Conservation (phyloP, 208 protist species). For the Leishmania braziliensis region DNA sequence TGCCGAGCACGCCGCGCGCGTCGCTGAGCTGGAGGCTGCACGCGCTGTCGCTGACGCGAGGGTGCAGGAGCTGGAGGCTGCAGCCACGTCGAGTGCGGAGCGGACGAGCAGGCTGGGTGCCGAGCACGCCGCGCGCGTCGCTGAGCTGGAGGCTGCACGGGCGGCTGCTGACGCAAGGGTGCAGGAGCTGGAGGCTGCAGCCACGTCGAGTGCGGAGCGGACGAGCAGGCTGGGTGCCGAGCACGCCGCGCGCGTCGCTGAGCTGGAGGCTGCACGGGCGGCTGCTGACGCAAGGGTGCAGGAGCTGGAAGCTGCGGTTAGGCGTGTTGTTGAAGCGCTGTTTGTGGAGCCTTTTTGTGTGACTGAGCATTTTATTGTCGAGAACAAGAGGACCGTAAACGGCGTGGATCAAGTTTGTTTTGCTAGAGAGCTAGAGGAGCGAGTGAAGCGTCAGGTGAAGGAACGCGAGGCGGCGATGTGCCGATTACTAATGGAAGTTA, state of each 20-base stretch:
- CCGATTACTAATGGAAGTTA: not conserved
- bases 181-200: slow-evolving; percentile 8
- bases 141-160: slow-evolving; percentile 16
- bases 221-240: slow-evolving; percentile 3
- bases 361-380: not conserved
- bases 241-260: not conserved
- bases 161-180: not conserved
- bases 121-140: not conserved
- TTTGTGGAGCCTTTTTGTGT: not conserved
- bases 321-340: not conserved
- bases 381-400: not conserved
- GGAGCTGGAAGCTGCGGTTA: slow-evolving; percentile 1
- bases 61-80: slow-evolving; percentile 10
- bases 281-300: not conserved
- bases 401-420: not conserved
- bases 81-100: not conserved
- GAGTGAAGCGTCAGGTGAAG: not conserved
- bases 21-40: not conserved
- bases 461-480: not conserved
- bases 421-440: not conserved
- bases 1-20: not conserved
- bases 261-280: not conserved
- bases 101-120: not conserved
- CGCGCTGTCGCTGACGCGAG: not conserved
- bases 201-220: not conserved